phyloP scores from a whole-genome alignment of 1,284 basidiomycete species.

The Apiotrichum sp. region DNA sequence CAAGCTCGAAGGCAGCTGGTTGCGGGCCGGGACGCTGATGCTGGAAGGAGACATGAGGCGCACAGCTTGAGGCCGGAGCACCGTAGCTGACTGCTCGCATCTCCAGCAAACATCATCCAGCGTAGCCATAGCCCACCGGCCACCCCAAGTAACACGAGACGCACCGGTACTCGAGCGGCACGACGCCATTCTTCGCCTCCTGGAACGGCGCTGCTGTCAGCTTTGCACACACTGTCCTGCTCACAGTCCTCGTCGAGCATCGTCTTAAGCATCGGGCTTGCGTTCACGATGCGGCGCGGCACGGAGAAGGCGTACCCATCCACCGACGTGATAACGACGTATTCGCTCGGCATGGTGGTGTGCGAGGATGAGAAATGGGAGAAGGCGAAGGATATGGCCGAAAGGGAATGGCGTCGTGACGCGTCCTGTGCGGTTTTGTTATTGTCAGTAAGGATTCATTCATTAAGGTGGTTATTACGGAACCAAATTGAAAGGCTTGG shows the following conservation, averaged over 20 bases:
- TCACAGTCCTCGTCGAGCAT: constrained; percentile 46
- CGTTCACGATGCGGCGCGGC: constrained; percentile 37
- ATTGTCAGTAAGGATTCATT: no score
- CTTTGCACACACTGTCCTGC: background rate
- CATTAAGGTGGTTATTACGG: no score
- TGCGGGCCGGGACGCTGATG: no score
- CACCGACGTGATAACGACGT: constrained; percentile 41
- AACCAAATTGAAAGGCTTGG: no score
- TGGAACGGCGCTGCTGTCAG: constrained; percentile 42
- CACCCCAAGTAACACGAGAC: background rate
- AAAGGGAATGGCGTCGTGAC: background rate
- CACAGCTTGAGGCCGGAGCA: no score
- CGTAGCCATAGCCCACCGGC: no score
- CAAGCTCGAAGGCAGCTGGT: no score
- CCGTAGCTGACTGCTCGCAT: no score
- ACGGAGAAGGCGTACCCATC: constrained; percentile 46
- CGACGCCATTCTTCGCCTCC: constrained; percentile 45
- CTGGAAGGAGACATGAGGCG: no score
- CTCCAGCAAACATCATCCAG: no score
- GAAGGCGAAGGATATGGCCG: background rate
- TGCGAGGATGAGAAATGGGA: background rate
- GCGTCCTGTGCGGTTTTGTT: no score
- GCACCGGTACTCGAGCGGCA: constrained; percentile 46
- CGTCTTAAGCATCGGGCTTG: constrained; percentile 42
- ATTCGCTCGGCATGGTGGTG: constrained; percentile 22